Base-by-base conservation (phyloP, 2,329 filamentous ascomycete genomes). In the Capronia americana region DNA sequence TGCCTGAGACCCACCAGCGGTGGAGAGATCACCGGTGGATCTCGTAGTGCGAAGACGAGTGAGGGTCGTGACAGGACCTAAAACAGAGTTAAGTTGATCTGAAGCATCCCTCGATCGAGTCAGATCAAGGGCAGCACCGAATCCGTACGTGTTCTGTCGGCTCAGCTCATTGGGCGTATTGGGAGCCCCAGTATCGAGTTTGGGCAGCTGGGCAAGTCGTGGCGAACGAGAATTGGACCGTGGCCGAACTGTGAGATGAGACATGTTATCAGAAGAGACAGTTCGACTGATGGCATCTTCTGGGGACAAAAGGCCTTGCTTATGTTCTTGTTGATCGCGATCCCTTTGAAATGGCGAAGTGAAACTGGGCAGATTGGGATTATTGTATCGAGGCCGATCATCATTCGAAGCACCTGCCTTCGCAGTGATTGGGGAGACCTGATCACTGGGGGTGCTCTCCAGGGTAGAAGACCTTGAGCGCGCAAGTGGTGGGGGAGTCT, bases 361-460 rank as follows among this genome's bases (percentile, higher is more conserved):
- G 73, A 87, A 86, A 12, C 76, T 79, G 12, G 86, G 84, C 30
- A 87, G 76, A 67, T 81, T 81, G 50, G 76, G 77, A 38, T 77
- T 79, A 66, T 79, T 78, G 72, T 77, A 80, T 66, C 78, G 81
- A 32, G 71, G 70, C 32, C 58, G 58, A 17, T 67, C 71, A 41
- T 46, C 56, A 1, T 65, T 50, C 6, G 44, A 44, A 12, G 67
- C 38, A 38, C 62, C 64, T 26, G 53, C 28, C 17, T 64, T 68
- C 4, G 56, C 57, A 20, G 50, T 54, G 14, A 32, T 50, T 1
- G 67, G 65, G 7, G 64, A 63, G 4, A 56, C 26, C 11, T 55
- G 65, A 14, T 71, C 69, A 56, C 69, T 71, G 24, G 64, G 67
- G 1, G 67, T 68, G 55, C 67, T 71, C 20, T 68, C 69, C 26